Conservation (phyloP, 768 basidiomycete genomes). For the Auricularia cornea region DNA sequence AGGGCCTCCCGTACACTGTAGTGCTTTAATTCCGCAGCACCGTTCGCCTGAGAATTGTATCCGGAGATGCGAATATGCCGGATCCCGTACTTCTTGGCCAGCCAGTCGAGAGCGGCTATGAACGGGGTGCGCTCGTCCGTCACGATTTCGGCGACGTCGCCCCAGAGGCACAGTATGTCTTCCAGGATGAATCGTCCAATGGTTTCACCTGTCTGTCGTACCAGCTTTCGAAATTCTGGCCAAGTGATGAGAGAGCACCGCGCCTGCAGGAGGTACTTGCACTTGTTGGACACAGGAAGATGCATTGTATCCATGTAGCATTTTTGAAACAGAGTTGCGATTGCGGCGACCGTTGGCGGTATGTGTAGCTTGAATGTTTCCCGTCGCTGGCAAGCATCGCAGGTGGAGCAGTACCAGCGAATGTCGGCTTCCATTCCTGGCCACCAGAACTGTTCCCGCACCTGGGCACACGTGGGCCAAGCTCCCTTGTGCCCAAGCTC, state of each 20-base stretch:
- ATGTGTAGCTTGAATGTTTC: constrained; percentile 14
- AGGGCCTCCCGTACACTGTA: constrained; percentile 26
- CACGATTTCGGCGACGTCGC: constrained; percentile 24
- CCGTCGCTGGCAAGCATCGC: constrained; percentile 25
- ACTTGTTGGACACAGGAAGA: background rate
- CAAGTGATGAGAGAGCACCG: constrained; percentile 15
- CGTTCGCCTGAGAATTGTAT: constrained; percentile 37
- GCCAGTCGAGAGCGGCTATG: constrained; percentile 15
- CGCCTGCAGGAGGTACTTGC: constrained; percentile 10
- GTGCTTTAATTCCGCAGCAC: constrained; percentile 26
- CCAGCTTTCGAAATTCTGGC: constrained; percentile 15
- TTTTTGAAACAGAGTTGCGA: constrained; percentile 17
- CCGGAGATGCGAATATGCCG: constrained; percentile 31
- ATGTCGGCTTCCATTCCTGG: constrained; percentile 21
- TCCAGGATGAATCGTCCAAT: constrained; percentile 7
- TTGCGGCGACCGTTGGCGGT: constrained; percentile 16
- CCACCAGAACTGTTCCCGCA: constrained; percentile 23
- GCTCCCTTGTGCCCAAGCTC: constrained; percentile 14
- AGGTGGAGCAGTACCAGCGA: constrained; percentile 25
- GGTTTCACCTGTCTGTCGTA: constrained; percentile 8
- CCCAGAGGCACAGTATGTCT: constrained; percentile 9
- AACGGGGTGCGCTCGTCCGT: constrained; percentile 34
- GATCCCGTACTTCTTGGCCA: constrained; percentile 24
- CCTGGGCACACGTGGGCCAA: background rate
- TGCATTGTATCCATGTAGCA: constrained; percentile 8